phyloP scores from a whole-genome alignment of 2,329 filamentous ascomycete genomes.

The Cordyceps militaris region DNA sequence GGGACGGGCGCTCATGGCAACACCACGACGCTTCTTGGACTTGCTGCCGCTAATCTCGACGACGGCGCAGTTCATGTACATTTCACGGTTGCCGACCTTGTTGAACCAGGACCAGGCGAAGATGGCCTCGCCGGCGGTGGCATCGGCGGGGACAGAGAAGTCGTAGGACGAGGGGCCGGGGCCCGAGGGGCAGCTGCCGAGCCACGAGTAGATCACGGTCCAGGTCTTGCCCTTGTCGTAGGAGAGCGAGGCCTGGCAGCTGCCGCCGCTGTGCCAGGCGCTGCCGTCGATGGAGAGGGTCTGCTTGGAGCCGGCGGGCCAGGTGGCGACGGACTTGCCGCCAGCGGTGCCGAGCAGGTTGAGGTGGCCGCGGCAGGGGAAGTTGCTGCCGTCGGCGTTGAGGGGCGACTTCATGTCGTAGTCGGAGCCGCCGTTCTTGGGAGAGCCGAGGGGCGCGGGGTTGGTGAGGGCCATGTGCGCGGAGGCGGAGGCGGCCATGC shows the following conservation, averaged over 20 bases:
- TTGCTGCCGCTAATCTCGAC: conserved; percentile 49
- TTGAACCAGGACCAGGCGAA: conserved; percentile 77
- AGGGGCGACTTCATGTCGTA: conserved; percentile 68
- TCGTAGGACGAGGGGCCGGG: conserved; percentile 43
- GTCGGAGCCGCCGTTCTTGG: conserved; percentile 53
- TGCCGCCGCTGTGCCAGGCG: conserved; percentile 61
- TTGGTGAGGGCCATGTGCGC: conserved; percentile 52
- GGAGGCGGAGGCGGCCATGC: conserved; percentile 35
- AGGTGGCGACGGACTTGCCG: conserved; percentile 52
- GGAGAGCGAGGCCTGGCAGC: conserved; percentile 68
- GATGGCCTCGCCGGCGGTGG: conserved; percentile 53
- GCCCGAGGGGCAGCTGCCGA: conserved; percentile 45
- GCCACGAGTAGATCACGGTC: conserved; percentile 56
- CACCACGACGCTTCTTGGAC: conserved; percentile 26
- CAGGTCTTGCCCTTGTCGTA: conserved; percentile 66
- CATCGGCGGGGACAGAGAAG: conserved; percentile 60
- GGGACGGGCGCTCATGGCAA: conserved; percentile 49
- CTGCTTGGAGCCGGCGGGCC: conserved; percentile 54
- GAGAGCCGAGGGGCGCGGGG: conserved; percentile 47
- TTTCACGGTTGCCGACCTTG: conserved; percentile 28
- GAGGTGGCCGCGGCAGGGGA: conserved; percentile 66
- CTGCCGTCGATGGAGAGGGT: conserved; percentile 58
- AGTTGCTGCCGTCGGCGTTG: conserved; percentile 52
- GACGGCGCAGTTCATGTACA: conserved; percentile 77
- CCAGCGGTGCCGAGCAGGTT: conserved; percentile 39